A percentile compares a stretch with the other conserved stretches of the same genome.
phyloP scores from a whole-genome alignment of 495 filamentous ascomycete genomes.

The Coniosporium apollinis region DNA sequence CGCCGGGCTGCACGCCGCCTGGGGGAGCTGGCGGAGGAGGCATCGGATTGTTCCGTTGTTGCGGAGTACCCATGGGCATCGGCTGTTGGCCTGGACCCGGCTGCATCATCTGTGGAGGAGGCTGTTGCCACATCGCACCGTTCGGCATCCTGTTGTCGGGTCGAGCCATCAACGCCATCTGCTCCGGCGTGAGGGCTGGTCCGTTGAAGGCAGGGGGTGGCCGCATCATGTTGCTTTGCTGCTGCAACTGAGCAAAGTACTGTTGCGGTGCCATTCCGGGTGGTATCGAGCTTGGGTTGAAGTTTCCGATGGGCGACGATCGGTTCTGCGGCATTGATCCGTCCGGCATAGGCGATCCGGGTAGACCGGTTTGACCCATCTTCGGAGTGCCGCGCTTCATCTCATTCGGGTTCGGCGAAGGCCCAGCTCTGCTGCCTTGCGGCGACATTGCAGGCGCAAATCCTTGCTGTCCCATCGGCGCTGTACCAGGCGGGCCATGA shows the following conservation, averaged over 20 bases:
- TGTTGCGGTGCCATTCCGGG: conserved; percentile 25
- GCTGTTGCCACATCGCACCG: conserved; percentile 18
- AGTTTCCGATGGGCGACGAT: conserved; percentile 67
- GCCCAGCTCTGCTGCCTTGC: conserved; percentile 58
- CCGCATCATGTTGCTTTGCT: conserved; percentile 28
- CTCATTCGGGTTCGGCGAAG: conserved; percentile 78
- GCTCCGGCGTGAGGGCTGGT: conserved; percentile 44
- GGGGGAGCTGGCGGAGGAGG: conserved; percentile 76
- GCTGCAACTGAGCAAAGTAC: conserved; percentile 29
- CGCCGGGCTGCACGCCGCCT: conserved; percentile 38
- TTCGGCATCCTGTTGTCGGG: conserved; percentile 31
- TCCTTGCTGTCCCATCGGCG: conserved; percentile 36
- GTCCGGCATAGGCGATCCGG: conserved; percentile 69
- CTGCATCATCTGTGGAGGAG: conserved; percentile 30
- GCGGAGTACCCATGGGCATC: conserved; percentile 53
- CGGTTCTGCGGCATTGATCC: conserved; percentile 54
- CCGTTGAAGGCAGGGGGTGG: conserved; percentile 60
- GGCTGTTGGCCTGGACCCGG: conserved; percentile 39
- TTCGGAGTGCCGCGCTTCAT: conserved; percentile 86
- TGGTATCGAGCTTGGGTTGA: conserved; percentile 50
- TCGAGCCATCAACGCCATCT: conserved; percentile 23
- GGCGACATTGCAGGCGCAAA: conserved; percentile 49
- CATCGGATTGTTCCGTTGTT: conserved; percentile 54
- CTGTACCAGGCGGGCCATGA: conserved; percentile 37
- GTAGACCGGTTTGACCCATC: conserved; percentile 54